A percentile compares a stretch with the other conserved stretches of the same genome.
Conservation (phyloP, 176 grass and related monocot genomes). For the Thalia dealbata region DNA sequence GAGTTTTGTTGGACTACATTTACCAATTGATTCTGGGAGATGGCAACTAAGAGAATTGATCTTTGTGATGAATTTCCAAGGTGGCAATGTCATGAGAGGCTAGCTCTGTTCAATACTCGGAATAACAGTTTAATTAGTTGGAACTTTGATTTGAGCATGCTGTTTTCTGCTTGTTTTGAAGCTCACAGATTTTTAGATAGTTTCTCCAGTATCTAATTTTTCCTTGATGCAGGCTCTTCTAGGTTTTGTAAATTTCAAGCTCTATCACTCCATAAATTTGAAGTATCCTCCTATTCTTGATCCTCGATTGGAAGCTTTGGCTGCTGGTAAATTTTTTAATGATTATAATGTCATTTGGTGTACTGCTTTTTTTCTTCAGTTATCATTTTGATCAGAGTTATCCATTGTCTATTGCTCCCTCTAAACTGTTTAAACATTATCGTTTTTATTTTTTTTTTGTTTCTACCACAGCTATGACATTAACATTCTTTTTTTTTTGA, state of each 20-base stretch:
- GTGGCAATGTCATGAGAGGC: too few relatives aligned
- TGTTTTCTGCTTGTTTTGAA: not conserved
- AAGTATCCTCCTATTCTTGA: constrained; percentile 96
- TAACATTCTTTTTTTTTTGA: not conserved
- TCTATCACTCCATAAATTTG: constrained; percentile 98
- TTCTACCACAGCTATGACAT: not conserved
- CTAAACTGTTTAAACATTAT: not conserved
- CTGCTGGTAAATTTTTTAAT: constrained; percentile 46
- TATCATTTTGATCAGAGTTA: constrained; percentile 5
- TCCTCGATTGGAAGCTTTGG: constrained; percentile 76
- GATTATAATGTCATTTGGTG: not conserved
- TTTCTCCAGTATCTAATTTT: not conserved
- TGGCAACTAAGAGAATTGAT: too few relatives aligned
- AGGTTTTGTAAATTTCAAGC: constrained; percentile 90
- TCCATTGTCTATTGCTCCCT: not conserved
- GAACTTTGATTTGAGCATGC: not conserved
- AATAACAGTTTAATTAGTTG: too few relatives aligned
- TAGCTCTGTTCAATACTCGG: too few relatives aligned
- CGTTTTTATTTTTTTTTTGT: not conserved
- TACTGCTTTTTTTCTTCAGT: not conserved
- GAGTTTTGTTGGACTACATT: too few relatives aligned
- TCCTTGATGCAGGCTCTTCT: constrained; percentile 71
- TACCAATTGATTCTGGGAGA: too few relatives aligned
- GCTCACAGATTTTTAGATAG: too few relatives aligned
- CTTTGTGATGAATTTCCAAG: too few relatives aligned